These are phyloP conservation scores for Sextonia rubra DNA, from an alignment of 164 flowering plant species.

Conservation along the genomic window DNA sequence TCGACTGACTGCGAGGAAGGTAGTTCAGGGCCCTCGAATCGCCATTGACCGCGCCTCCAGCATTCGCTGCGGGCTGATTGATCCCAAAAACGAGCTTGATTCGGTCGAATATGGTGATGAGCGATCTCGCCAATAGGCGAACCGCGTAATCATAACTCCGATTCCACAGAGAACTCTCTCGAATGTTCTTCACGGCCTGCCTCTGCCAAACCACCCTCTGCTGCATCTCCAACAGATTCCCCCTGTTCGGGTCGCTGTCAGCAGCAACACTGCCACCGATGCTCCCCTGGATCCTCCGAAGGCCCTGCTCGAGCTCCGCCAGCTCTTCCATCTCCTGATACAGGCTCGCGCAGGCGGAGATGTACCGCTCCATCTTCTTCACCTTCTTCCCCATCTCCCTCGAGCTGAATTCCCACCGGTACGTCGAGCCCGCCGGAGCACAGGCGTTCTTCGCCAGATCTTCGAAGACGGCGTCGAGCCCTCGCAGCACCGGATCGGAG, in stretches of 20 bases:
- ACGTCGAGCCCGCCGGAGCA: conserved; percentile 23
- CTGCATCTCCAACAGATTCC: conserved; percentile 49
- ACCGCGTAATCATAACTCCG: conserved; percentile 60
- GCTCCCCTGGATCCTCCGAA: conserved; percentile 54
- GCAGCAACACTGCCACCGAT: too few relatives aligned
- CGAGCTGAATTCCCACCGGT: conserved; percentile 50
- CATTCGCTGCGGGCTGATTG: conserved; percentile 7
- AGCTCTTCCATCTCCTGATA: conserved; percentile 85
- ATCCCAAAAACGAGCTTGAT: conserved; percentile 72
- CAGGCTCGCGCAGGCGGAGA: conserved; percentile 48
- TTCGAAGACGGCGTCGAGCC: conserved; percentile 54
- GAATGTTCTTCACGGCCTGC: conserved; percentile 64
- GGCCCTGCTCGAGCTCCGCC: conserved; percentile 63
- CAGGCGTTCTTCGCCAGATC: conserved; percentile 30
- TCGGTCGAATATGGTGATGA: conserved; percentile 59
- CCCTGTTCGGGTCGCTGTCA: conserved; percentile 30
- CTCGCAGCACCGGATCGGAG: conserved; percentile 46
- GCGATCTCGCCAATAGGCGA: conserved; percentile 60
- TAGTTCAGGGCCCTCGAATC: conserved; percentile 19
- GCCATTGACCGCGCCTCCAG: conserved; percentile 12
- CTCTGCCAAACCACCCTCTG: conserved; percentile 66
- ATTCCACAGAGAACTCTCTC: conserved; percentile 69
- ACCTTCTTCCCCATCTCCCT: conserved; percentile 85
- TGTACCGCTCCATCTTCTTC: conserved; percentile 72
- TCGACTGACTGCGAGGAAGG: conserved; percentile 53